Evolutionary conservation across 495 filamentous ascomycete genomes (phyloP), one percentile per base, ranked within the genome.

Genomic region (Aspergillus ellipticus): DNA sequence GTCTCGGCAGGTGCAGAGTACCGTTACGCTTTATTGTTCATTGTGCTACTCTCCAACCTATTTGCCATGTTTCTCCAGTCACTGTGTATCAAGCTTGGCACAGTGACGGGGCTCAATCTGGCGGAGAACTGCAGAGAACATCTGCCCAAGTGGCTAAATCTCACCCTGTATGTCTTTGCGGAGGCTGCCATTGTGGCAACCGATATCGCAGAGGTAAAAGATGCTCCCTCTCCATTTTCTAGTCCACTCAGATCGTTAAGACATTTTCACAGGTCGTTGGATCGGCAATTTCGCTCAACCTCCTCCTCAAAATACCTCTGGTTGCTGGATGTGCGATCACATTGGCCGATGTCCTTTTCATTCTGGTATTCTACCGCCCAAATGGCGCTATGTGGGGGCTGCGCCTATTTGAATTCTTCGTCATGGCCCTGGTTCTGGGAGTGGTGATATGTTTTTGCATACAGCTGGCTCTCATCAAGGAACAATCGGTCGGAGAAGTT

Each of bases 401-500:
- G 13, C 82, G 91, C 37, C 61, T 80, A 7, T 96, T 96, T 63
- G 92, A 96, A 70, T 78, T 81, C 60, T 90, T 90, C 59, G 89
- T 96, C 53, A 85, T 87, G 75, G 68, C 77, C 3, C 69, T 96
- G 6, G 92, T 96, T 2, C 66, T 96, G 24, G 89, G 85, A 6
- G 92, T 96, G 0, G 90, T 92, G 15, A 69, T 92, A n/a, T 95
- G 90, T 72, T 96, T 96, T 67, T 91, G 89, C 66, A 88, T 95
- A 55, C 88, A 96, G 66, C 84, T 96, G 20, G 89, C 88, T 4
- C 77, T 90, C 55, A 90, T 96, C 65, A 73, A 81, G 49, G 69
- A 81, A 55, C 85, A 87, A 24, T 79, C 80, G 2, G 75, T 89
- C 17, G 88, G 87, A 1, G 83, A 90, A 45, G 89, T 96, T 8